Evolutionary conservation across 306 rosid species (phyloP).

Genomic region (Delonix regia): DNA sequence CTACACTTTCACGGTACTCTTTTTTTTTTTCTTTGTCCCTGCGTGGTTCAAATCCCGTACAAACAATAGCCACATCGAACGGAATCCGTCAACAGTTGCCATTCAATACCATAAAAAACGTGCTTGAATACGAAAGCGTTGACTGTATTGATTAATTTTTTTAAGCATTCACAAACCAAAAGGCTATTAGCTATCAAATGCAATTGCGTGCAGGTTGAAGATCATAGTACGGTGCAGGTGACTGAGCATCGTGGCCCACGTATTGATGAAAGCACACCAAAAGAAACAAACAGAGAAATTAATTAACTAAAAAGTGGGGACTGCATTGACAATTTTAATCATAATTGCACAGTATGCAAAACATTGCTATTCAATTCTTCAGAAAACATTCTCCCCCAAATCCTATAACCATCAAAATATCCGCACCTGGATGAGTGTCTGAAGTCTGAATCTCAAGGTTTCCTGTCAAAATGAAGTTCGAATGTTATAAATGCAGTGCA

Average conservation of each 20-base stretch:
- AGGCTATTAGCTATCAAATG: slow-evolving; percentile 36
- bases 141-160: slow-evolving; percentile 36
- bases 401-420: slow-evolving; percentile 25
- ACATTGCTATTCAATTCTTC: slow-evolving; percentile 38
- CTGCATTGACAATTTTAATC: slow-evolving; percentile 33
- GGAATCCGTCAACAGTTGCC: not conserved
- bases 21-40: too few relatives aligned
- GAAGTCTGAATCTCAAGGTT: slow-evolving; percentile 14
- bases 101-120: not conserved
- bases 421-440: slow-evolving; percentile 17
- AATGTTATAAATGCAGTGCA: slow-evolving; percentile 5
- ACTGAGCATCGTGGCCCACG: slow-evolving; percentile 16
- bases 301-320: slow-evolving; percentile 25
- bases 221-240: slow-evolving; percentile 24
- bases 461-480: slow-evolving; percentile 30
- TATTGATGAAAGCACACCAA: slow-evolving; percentile 26
- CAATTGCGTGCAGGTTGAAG: slow-evolving; percentile 40
- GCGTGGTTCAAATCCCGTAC: too few relatives aligned
- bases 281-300: slow-evolving; percentile 33
- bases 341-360: slow-evolving; percentile 31
- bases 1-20: not conserved
- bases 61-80: not conserved
- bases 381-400: slow-evolving; percentile 38
- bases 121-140: slow-evolving; percentile 28
- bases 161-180: slow-evolving; percentile 45